Percentiles rank a stretch among this genome's conserved stretches.
Conservation (phyloP, 2,329 filamentous ascomycete genomes). For the Phaeosphaeriaceae sp. region DNA sequence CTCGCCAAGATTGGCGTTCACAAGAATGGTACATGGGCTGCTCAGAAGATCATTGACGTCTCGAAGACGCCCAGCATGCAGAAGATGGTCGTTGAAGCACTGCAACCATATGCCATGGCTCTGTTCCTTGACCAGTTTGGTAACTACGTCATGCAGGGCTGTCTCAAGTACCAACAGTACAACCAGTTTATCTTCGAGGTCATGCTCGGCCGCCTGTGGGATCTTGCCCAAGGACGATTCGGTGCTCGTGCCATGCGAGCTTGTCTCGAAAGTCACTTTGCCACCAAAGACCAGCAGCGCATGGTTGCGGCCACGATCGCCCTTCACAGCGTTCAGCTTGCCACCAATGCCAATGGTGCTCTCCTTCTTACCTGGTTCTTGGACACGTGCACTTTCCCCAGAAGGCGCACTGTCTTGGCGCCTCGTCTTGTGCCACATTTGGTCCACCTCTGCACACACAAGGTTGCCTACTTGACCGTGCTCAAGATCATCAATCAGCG, state of each 20-base stretch:
- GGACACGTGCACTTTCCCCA: constrained; percentile 95
- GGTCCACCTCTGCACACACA: constrained; percentile 96
- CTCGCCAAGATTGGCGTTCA: constrained; percentile 96
- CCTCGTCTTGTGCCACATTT: constrained; percentile 91
- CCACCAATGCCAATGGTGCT: constrained; percentile 94
- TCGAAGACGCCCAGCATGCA: constrained; percentile 86
- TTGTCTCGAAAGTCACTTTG: constrained; percentile 93
- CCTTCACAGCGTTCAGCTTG: constrained; percentile 94
- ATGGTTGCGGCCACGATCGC: constrained; percentile 94
- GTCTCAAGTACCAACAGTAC: constrained; percentile 86
- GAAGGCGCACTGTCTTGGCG: constrained; percentile 87
- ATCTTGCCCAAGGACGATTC: constrained; percentile 89
- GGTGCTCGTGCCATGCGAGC: constrained; percentile 96
- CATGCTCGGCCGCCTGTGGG: constrained; percentile 94
- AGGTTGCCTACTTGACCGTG: constrained; percentile 96
- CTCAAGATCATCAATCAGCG: constrained; percentile 99
- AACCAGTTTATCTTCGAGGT: constrained; percentile 98
- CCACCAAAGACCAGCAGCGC: constrained; percentile 92
- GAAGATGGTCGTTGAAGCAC: constrained; percentile 80
- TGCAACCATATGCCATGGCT: constrained; percentile 85
- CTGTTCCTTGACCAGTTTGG: constrained; percentile 97
- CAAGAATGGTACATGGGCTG: constrained; percentile 99
- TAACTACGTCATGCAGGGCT: constrained; percentile 97
- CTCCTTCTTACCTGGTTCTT: constrained; percentile 96
- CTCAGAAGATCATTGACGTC: constrained; percentile 98